These are phyloP conservation scores for Hortiboletus campestris DNA, from an alignment of 768 basidiomycete genomes.

Conservation along the genomic window DNA sequence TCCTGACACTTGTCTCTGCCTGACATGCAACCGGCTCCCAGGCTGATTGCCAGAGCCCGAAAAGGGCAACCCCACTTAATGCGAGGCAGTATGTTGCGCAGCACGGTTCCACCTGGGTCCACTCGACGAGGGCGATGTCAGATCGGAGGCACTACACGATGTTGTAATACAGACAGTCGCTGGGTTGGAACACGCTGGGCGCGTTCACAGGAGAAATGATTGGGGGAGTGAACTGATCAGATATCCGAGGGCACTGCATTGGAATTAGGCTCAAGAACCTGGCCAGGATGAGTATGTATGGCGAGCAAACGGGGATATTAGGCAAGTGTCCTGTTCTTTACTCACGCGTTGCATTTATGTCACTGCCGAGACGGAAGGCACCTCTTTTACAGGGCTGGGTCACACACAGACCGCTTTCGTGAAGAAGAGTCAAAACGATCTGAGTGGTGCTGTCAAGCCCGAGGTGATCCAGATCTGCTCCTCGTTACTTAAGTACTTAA, in stretches of 20 bases:
- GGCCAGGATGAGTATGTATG: constrained; percentile 8
- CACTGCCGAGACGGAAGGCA: constrained; percentile 36
- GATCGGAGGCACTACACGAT: constrained; percentile 7
- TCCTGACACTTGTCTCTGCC: constrained; percentile 18
- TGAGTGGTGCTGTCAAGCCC: constrained; percentile 31
- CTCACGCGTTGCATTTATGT: constrained; percentile 37
- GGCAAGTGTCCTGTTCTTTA: constrained; percentile 26
- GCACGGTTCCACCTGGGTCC: neutral
- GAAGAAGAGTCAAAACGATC: constrained; percentile 32
- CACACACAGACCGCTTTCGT: constrained; percentile 35
- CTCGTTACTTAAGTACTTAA: constrained; percentile 51
- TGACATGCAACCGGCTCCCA: constrained; percentile 18
- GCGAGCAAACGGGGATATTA: constrained; percentile 24
- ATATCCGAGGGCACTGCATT: constrained; percentile 39
- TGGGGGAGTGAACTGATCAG: constrained; percentile 30
- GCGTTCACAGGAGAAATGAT: constrained; percentile 26
- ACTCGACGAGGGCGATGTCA: constrained; percentile 5
- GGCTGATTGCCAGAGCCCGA: constrained; percentile 1
- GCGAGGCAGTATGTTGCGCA: constrained; percentile 7
- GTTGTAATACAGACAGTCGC: constrained; percentile 19
- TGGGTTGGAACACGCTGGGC: constrained; percentile 23
- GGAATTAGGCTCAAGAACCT: constrained; percentile 35
- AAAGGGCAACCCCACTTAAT: constrained; percentile 4
- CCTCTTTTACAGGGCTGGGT: constrained; percentile 32
- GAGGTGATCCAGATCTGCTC: constrained; percentile 49